Evolutionary conservation across 2,329 filamentous ascomycete species (phyloP), one percentile per base, ranked within the genome.

Genomic region (Juglanconis juglandina): DNA sequence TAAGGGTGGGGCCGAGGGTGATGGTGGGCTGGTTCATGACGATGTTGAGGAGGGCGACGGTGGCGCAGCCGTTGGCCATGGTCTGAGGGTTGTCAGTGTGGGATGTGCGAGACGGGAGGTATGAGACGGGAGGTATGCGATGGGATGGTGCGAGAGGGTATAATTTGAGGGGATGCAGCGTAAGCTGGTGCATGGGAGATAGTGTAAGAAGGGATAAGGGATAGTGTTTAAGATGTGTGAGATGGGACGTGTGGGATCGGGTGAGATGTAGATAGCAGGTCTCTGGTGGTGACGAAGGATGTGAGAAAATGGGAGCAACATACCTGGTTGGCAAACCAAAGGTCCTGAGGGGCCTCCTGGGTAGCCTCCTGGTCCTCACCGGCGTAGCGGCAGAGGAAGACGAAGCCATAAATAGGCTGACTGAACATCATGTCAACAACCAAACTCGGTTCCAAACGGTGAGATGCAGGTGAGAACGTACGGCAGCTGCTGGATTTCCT

Each of bases 41-140:
- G 62, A 97, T 96, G 68, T 98, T 98, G 67, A 97, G 82, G 66
- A 98, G 80, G 3, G 95, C 92, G 50, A 97, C 86, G n/a, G 91
- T 95, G 24, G 92, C 95, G 74, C 95, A 99, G 33, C 92, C 89
- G 73, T 96, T 96, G 58, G 85, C 82, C 0, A 87, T 88, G 1
- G 90, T 92, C 88, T 94, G 24, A 13, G 24, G 17, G 24, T 63
- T 11, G 33, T 70, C 44, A 68, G 63, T 13, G 5, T 44, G 33
- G n/a, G 11, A 30, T 34, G 8, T 32, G 14, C 35, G 33, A 11
- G 47, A 30, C 24, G 17, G 54, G 51, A 32, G 30, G 1, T 24
- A 24, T 11, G 57, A 11, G 2, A 34, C 32, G 76, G 24, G 70
- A 91, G 89, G 77, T 96, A 24, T 24, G 24, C 2, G 24, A 24